Evolutionary conservation across 768 basidiomycete genomes (phyloP), one percentile per base, ranked within the genome.

Genomic region (Galerina sulciceps): DNA sequence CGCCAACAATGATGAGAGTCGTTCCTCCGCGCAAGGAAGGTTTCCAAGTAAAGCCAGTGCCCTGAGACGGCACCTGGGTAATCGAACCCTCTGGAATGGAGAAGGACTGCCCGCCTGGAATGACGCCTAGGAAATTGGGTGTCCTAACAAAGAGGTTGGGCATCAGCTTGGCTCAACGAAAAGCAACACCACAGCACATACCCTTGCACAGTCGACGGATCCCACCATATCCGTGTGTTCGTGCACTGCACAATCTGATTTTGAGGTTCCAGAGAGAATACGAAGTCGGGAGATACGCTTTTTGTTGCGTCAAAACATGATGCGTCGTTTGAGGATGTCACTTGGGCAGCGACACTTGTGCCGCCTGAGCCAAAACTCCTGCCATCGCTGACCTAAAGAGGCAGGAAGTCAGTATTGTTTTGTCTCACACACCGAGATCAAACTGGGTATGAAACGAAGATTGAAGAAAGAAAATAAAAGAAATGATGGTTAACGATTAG

Each of bases 91-190:
- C 59, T 1, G 88, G 88, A 44, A 93, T 82, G 6, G 76, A 64
- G 68, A 93, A 91, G 0, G 90, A 90, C 51, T 90, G 76, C 11
- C 91, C 91, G 0, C 91, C 92, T 1, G 92, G 92, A 34, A 93
- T 92, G 42, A 91, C 77, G 3, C 90, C 90, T 22, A 84, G 76
- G 69, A 91, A 90, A 35, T 70, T 79, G n/a, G 85, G 80, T 0
- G 67, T 83, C 14, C 89, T 89, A 58, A 40, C 54, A n/a, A 43
- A 34, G 36, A 10, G 43, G 13, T 10, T 17, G 13, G 37, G 49
- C 10, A 54, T 34, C 18, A 56, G 18, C 37, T 26, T 11, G 44
- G 26, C 2, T 41, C 49, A 59, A 17, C 31, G 9, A 52, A 46
- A 49, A 45, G 48, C 8, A 31, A 8, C 26, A 5, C 44, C 36